Evolutionary conservation across 805 yeast species (phyloP), one percentile per base, ranked within the genome.

Genomic region (Wickerhamia fluorescens): DNA sequence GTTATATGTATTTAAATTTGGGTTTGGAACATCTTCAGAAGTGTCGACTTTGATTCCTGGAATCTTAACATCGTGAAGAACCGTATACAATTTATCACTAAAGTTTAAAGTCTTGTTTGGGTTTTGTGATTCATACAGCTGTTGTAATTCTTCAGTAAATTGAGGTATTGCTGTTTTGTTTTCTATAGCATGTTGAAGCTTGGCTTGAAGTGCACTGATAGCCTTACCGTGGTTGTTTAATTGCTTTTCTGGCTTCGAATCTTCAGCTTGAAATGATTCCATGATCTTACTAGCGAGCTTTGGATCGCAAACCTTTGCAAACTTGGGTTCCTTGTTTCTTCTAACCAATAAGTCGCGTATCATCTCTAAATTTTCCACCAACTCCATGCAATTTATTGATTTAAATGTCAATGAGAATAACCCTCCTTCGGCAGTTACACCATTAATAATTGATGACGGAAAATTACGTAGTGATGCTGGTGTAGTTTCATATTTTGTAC

Each of bases 341-440:
- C n/a, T 29, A 19, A 56, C 42, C 6, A 62, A 33, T 1, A 49
- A 44, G 15, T 46, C 39, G 16, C 56, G 45, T 38, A 60, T 50
- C 41, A 52, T 42, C 30, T 58, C 62, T 24, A 48, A 37, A 28
- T 51, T 56, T 27, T 62, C 68, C 14, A 58, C 58, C 22, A 52
- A 52, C 28, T 49, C 46, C 23, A 56, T 56, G 28, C 60, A 58
- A 16, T 47, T 54, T 12, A 61, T 50, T 4, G 68, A 53, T 36
- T 63, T 63, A 43, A 58, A 62, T 3, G 68, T 61, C 31, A 63
- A 45, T 3, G 66, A 57, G 17, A 49, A 49, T 18, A 63, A 47
- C 8, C 70, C 70, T 4, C 66, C 66, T 35, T 61, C 66, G 12
- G 44, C 47, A 0, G 68, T 62, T 13, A 56, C 44, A 5, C 68